These are phyloP conservation scores for Penicillium sp. DNA, from an alignment of 2,329 filamentous ascomycete genomes.

Conservation along the genomic window DNA sequence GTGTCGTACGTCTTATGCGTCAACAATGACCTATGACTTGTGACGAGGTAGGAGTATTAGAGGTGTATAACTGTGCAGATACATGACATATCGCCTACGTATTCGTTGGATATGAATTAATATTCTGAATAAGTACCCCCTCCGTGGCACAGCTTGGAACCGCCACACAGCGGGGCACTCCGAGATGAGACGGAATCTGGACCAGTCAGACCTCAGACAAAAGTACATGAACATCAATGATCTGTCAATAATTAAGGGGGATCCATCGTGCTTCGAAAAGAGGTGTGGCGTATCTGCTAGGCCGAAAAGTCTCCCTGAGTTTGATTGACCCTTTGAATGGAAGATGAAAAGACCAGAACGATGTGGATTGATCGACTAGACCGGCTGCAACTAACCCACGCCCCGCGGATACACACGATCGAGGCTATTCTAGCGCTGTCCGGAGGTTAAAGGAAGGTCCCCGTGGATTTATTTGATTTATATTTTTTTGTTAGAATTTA, in stretches of 20 bases:
- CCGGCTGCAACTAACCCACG: slow-evolving; percentile 13
- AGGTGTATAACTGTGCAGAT: neutral
- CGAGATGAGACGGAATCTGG: neutral
- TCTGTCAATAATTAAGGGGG: slow-evolving; percentile 15
- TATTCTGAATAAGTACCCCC: neutral
- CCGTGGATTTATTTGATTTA: neutral
- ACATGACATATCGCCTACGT: neutral
- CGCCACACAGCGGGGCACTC: slow-evolving; percentile 22
- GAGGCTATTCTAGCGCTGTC: slow-evolving; percentile 5
- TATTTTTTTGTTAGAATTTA: too few species aligned
- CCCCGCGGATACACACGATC: slow-evolving; percentile 11
- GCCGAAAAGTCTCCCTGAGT: slow-evolving; percentile 1
- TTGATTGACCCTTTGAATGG: neutral
- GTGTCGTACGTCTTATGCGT: neutral
- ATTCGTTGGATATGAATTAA: neutral
- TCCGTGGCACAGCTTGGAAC: slow-evolving; percentile 19
- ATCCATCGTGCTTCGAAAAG: neutral
- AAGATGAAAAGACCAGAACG: neutral
- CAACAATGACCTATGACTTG: neutral
- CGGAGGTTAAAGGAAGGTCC: neutral
- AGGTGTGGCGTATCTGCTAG: slow-evolving; percentile 7
- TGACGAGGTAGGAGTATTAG: neutral
- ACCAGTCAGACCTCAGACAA: slow-evolving; percentile 1
- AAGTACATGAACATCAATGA: slow-evolving; percentile 3
- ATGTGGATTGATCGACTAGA: slow-evolving; percentile 16